Evolutionary conservation across 1,139 yeast genomes (phyloP).

Genomic region (Wickerhamomyces sp.): DNA sequence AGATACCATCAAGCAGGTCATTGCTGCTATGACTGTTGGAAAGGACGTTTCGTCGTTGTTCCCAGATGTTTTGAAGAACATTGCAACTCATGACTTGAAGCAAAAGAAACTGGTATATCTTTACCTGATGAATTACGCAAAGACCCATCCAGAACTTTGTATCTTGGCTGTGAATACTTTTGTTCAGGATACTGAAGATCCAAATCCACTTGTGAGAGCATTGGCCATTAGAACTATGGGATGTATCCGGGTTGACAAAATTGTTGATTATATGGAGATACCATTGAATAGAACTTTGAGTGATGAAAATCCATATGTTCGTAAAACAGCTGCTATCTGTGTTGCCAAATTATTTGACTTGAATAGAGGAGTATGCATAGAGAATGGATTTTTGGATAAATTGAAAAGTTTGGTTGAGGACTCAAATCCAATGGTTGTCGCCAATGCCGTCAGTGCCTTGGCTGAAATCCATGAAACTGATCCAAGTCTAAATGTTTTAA

Average conservation of each 20-base stretch:
- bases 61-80: conserved; percentile 93
- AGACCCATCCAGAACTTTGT: conserved; percentile 91
- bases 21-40: conserved; percentile 98
- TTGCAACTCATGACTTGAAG: conserved; percentile 94
- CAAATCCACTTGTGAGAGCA: conserved; percentile 93
- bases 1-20: conserved; percentile 94
- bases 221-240: conserved; percentile 99
- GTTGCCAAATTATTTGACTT: conserved; percentile 93
- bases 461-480: conserved; percentile 77
- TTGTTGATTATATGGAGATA: conserved; percentile 90
- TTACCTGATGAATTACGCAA: conserved; percentile 95
- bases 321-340: conserved; percentile 96
- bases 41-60: conserved; percentile 93
- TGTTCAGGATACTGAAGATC: conserved; percentile 94
- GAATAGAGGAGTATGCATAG: conserved; percentile 74
- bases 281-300: conserved; percentile 80
- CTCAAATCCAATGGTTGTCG: conserved; percentile 94
- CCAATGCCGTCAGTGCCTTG: conserved; percentile 84
- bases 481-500: conserved; percentile 41
- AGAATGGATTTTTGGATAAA: conserved; percentile 76
- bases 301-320: conserved; percentile 95
- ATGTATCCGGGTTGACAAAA: conserved; percentile 90
- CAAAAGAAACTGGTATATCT: conserved; percentile 94
- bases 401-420: conserved; percentile 73
- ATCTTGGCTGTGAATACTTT: conserved; percentile 96